Percentiles rank a stretch among this genome's conserved stretches.
These are phyloP conservation scores for Eremothecium sinecaudum DNA, from an alignment of 1,139 yeast genomes.

Conservation along the genomic window DNA sequence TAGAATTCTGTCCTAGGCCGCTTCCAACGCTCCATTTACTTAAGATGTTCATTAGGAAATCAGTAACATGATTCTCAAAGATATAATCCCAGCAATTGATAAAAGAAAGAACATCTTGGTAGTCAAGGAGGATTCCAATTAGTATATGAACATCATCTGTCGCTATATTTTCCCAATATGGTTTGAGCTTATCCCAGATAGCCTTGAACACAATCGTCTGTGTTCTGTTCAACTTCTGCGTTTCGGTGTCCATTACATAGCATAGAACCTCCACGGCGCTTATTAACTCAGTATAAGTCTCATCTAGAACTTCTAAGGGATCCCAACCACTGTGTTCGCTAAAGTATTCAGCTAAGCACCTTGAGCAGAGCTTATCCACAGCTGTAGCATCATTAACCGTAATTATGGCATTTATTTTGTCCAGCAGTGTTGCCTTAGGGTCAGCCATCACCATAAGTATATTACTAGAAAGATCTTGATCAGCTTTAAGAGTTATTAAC, in stretches of 20 bases:
- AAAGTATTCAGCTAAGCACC: conserved; percentile 4
- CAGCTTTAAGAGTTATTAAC: background rate
- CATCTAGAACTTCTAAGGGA: conserved; percentile 4
- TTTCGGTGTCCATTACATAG: conserved; percentile 17
- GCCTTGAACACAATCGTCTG: conserved; percentile 20
- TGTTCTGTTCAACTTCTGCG: conserved; percentile 16
- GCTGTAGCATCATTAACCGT: conserved; percentile 10
- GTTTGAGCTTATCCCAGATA: conserved; percentile 11
- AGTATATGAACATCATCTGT: conserved; percentile 16
- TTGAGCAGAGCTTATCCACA: conserved; percentile 11
- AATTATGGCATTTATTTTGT: conserved; percentile 8
- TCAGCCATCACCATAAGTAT: background rate
- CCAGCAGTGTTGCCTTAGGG: background rate
- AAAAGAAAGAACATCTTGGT: conserved; percentile 35
- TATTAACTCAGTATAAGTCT: background rate
- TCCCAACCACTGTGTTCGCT: conserved; percentile 6
- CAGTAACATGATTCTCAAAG: conserved; percentile 24
- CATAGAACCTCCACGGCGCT: conserved; percentile 11
- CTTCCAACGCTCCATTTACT: conserved; percentile 1
- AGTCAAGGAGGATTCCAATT: conserved; percentile 34
- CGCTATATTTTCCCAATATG: conserved; percentile 11
- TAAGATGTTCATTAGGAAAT: background rate
- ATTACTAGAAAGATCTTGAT: background rate
- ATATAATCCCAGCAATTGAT: conserved; percentile 20
- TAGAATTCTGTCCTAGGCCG: background rate